These are phyloP conservation scores for Arabis alpina DNA, from an alignment of 345 rosid species.

Conservation along the genomic window DNA sequence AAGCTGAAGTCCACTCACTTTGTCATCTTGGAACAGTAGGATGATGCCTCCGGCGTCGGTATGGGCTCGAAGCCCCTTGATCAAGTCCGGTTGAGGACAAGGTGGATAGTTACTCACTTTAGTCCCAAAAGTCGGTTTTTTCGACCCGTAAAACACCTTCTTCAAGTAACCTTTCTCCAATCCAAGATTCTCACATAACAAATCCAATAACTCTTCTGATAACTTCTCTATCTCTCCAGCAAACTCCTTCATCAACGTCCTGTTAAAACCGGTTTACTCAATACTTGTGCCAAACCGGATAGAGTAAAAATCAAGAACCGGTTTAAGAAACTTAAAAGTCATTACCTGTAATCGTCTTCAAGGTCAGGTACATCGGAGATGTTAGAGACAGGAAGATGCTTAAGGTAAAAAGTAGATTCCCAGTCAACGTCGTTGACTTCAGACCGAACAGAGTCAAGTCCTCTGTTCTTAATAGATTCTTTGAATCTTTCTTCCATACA, in stretches of 20 bases:
- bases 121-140: constrained; percentile 82
- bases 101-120: constrained; percentile 97
- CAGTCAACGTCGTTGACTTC: constrained; percentile 88
- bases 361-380: constrained; percentile 76
- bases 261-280: constrained; percentile 31
- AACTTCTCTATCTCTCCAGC: constrained; percentile 70
- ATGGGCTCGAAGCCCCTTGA: constrained; percentile 94
- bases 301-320: neutral
- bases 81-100: constrained; percentile 86
- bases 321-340: constrained; percentile 9
- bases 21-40: constrained; percentile 83
- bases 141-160: constrained; percentile 65
- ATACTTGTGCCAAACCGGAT: neutral
- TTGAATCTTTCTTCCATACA: constrained; percentile 86
- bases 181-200: constrained; percentile 87
- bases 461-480: constrained; percentile 68
- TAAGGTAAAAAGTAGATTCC: constrained; percentile 82
- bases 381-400: constrained; percentile 78
- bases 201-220: constrained; percentile 77
- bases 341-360: constrained; percentile 68
- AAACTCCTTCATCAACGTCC: constrained; percentile 79
- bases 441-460: constrained; percentile 56
- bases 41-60: constrained; percentile 99
- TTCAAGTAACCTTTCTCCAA: constrained; percentile 79
- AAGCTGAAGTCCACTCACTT: constrained; percentile 93